Base-by-base conservation (phyloP, 176 grass and related monocot species). In the Lolium perenne region DNA sequence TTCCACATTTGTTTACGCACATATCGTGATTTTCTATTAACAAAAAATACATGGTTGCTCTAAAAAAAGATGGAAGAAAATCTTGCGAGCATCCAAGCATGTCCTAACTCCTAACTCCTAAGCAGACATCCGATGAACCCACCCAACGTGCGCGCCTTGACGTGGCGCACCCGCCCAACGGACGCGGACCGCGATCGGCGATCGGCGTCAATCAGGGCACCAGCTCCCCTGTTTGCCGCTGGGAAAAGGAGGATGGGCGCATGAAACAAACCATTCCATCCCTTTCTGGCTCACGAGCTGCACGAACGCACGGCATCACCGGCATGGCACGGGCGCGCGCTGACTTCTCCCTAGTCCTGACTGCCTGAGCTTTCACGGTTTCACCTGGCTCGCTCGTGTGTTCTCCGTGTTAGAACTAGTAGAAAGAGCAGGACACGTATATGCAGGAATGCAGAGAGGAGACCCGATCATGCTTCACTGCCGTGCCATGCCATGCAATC, bases 201-300 rank as follows among this genome's bases (percentile, higher is more conserved):
- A n/a, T 35, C 32, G 69, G 40, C 76, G 16, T 50, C n/a, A 10
- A 46, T 8, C 21, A 23, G 12, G 65, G 14, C 70, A 15, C 6
- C 58, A n/a, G 4, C 17, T 46, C 41, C 18, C 40, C 60, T 41
- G 17, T 38, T 69, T 22, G 86, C 86, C 38, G 71, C 25, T 83
- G 60, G 60, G 53, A 64, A 53, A 77, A 58, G 32, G 10, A 78
- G 21, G 58, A 21, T 22, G 21, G 9, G 20, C n/a, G 59, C 78
- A 8, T 26, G 41, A 43, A 43, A 43, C 1, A 35, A 35, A 2
- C 32, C 32, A 35, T 35, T 35, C 32, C 32, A 35, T 35, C 41
- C 65, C 35, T 17, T 4, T 51, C 6, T 8, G 21, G 16, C 26
- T 81, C 88, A 89, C 82, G 82, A 41, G 81, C 11, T 21, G 56